Base-by-base conservation (phyloP, 495 filamentous ascomycete genomes). In the Evernia prunastri region DNA sequence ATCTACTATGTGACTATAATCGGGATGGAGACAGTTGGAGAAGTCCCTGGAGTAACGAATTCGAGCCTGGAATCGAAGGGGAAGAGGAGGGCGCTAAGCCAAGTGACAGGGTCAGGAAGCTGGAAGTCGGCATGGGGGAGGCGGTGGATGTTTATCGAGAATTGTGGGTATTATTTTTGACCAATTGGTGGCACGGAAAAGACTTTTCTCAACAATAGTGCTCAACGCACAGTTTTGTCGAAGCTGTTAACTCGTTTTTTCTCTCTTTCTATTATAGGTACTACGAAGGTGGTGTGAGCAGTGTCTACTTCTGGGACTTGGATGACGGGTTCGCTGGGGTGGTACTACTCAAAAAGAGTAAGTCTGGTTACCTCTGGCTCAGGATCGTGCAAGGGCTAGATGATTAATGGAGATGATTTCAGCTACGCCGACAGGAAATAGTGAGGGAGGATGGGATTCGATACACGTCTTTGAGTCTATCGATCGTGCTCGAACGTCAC, bases 1-100 rank as follows among this genome's bases (percentile, higher is more conserved):
- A 96, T 79, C 85, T 99, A 47, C 89, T 96, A 66, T 99, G 94
- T 81, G 94, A 99, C 82, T 99, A 97, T 81, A 99, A 99, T 82
- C 91, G 94, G 59, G 94, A 99, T 77, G 95, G 95, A 59, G 94
- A 97, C 76, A 92, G 87, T 77, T 96, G 96, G 81, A 89, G 94
- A 39, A 94, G 89, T 66, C 94, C 94, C 39, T 99, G 94, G 94
- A 92, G 87, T 79, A 97, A 97, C 76, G 90, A 97, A 76, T 99
- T 97, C 73, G 91, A 97, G 71, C 94, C 93, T 1, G 87, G 88
- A 25, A 80, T 93, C 29, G 72, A 72, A 25, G 75, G 77, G 23
- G 67, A 70, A 12, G 86, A 87, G n/a, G 81, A 85, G 68, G 89
- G 89, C 0, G 89, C 89, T 3, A 81, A 91, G 8, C 91, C 91